phyloP scores from a whole-genome alignment of 345 rosid species.

The Eucalyptus pauciflora region DNA sequence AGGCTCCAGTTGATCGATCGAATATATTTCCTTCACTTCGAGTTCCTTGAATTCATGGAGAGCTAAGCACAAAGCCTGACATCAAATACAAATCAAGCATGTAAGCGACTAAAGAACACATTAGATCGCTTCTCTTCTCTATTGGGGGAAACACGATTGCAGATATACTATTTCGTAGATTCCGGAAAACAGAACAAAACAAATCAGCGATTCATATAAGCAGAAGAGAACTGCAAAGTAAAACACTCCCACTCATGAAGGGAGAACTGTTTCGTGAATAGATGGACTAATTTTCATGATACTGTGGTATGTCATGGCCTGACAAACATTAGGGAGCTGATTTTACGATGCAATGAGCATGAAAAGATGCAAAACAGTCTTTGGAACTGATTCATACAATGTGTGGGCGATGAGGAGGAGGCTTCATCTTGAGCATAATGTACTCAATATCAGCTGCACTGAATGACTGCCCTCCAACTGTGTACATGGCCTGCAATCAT shows the following conservation, averaged over 20 bases:
- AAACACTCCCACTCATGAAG: neutral
- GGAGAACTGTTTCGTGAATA: neutral
- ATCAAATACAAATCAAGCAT: neutral
- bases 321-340: neutral
- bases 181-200: neutral
- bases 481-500: constrained; percentile 44
- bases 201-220: neutral
- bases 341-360: neutral
- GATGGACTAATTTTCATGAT: neutral
- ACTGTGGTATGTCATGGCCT: neutral
- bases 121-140: neutral
- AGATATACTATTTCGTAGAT: neutral
- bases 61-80: constrained; percentile 41
- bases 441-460: constrained; percentile 54
- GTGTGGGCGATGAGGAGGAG: constrained; percentile 44
- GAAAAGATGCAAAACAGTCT: neutral
- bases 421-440: constrained; percentile 48
- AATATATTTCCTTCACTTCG: constrained; percentile 29
- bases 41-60: constrained; percentile 44
- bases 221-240: neutral
- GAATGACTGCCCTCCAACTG: constrained; percentile 41
- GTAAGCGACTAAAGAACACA: neutral
- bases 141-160: neutral
- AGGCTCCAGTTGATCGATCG: constrained; percentile 50
- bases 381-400: constrained; percentile 22